Conservation (phyloP, 169 alveolate genomes). For the Plasmodium blacklocki region DNA sequence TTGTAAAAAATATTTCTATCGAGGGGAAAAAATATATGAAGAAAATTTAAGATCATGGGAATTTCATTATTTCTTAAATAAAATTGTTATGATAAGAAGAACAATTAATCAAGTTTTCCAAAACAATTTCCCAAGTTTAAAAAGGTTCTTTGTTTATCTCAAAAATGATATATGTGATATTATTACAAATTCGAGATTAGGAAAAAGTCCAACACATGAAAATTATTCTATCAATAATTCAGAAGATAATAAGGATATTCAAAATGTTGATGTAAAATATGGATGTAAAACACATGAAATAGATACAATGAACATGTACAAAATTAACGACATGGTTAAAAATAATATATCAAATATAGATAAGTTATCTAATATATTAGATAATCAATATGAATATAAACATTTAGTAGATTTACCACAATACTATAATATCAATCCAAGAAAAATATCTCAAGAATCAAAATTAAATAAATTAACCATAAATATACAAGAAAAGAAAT, state of each 20-base stretch:
- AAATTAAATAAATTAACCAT: neutral
- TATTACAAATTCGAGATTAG: too few relatives aligned
- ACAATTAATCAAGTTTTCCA: slow-evolving; percentile 14
- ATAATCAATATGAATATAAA: too few relatives aligned
- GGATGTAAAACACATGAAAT: neutral
- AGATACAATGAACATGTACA: too few relatives aligned
- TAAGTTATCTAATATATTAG: neutral
- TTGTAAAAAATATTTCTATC: slow-evolving; percentile 56
- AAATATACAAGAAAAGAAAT: neutral
- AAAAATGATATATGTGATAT: slow-evolving; percentile 11
- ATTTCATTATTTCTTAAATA: slow-evolving; percentile 41
- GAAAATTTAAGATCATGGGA: slow-evolving; percentile 74
- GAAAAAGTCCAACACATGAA: neutral
- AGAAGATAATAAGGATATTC: too few relatives aligned
- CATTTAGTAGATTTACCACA: too few relatives aligned
- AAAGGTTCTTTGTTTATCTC: slow-evolving; percentile 26
- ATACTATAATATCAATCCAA: too few relatives aligned
- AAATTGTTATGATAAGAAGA: slow-evolving; percentile 64
- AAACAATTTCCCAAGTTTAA: slow-evolving; percentile 30
- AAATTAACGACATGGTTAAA: neutral
- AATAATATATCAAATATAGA: neutral
- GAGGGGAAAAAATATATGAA: slow-evolving; percentile 59
- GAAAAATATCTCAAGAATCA: neutral
- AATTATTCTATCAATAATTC: too few relatives aligned
- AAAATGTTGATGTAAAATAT: too few relatives aligned